Evolutionary conservation across 805 yeast genomes (phyloP), one percentile per base, ranked within the genome.

Genomic region (Yarrowia deformans): DNA sequence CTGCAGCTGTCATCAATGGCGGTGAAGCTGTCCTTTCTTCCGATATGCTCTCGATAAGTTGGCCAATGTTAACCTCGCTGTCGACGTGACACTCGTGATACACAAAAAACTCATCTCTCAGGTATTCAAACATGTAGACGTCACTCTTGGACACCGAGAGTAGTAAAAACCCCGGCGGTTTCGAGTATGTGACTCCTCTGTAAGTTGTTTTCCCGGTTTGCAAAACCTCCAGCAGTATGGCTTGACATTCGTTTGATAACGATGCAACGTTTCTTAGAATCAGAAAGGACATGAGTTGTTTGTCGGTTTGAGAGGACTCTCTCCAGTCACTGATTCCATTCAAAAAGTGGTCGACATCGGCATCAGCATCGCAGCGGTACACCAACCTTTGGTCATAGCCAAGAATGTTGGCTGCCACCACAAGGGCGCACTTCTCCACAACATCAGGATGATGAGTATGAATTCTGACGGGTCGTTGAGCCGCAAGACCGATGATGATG

Each of bases 51-150:
- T 60, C 52, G 9, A 60, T 60, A 16, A 60, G 52, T 13, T 45
- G 52, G 6, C 42, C 52, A 19, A 60, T 60, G 29, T 60, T 45
- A 4, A 60, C 66, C 40, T 60, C 66, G 12, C 52, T 18, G 19
- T 60, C 66, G 13, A 60, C 66, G 18, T 60, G 66, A 18, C 66
- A 60, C 34, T 60, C 66, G 10, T 60, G 66, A 34, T 60, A 60
- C 23, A 60, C 66, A 13, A 60, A 60, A 19, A 60, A 60, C 52
- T 60, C 66, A 16, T 60, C 66, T 35, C 52, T 29, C 18, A 60
- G 66, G 52, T 60, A 60, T 8, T 60, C 66, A 9, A 60, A 45
- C 66, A 60, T 60, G 42, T 43, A 60, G 10, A 35, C 66, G n/a
- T 60, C 66, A 9, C 42, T 60, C 19, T 60, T 60, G 3, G 66